Conservation (phyloP, 208 protist genomes). For the Wallacemonas sp. region DNA sequence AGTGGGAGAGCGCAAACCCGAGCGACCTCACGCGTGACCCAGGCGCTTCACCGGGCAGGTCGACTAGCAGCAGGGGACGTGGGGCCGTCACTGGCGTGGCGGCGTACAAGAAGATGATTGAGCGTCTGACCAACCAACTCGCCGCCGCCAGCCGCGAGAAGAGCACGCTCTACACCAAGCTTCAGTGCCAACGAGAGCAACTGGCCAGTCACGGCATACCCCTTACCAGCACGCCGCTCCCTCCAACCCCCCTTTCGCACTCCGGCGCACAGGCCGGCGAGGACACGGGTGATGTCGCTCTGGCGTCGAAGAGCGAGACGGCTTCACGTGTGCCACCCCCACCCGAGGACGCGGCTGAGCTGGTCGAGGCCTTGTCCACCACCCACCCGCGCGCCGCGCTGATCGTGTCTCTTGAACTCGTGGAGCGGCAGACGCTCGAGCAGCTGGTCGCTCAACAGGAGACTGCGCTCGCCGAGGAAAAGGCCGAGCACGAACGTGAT, state of each 20-base stretch:
- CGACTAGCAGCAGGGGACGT: slow-evolving; percentile 12
- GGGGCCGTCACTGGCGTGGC: slow-evolving; percentile 30
- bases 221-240: not conserved
- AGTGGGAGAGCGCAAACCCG: slow-evolving; percentile 5
- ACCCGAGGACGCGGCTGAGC: slow-evolving; percentile 15
- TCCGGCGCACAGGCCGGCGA: slow-evolving; percentile 1
- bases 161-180: slow-evolving; percentile 29
- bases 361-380: not conserved
- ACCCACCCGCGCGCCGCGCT: slow-evolving; percentile 32
- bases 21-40: too few relatives aligned
- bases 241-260: too few relatives aligned
- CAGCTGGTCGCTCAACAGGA: slow-evolving; percentile 66
- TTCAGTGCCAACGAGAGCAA: slow-evolving; percentile 35
- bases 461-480: slow-evolving; percentile 39
- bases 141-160: slow-evolving; percentile 47
- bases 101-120: slow-evolving; percentile 56
- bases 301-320: too few relatives aligned
- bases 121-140: slow-evolving; percentile 64
- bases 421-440: slow-evolving; percentile 63
- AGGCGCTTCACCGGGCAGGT: too few relatives aligned
- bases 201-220: slow-evolving; percentile 26
- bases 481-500: slow-evolving; percentile 40
- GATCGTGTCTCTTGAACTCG: slow-evolving; percentile 55
- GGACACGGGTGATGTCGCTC: too few relatives aligned
- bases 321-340: not conserved